These are phyloP conservation scores for Hypoxylon sp. DNA, from an alignment of 2,329 filamentous ascomycete genomes.

Conservation along the genomic window DNA sequence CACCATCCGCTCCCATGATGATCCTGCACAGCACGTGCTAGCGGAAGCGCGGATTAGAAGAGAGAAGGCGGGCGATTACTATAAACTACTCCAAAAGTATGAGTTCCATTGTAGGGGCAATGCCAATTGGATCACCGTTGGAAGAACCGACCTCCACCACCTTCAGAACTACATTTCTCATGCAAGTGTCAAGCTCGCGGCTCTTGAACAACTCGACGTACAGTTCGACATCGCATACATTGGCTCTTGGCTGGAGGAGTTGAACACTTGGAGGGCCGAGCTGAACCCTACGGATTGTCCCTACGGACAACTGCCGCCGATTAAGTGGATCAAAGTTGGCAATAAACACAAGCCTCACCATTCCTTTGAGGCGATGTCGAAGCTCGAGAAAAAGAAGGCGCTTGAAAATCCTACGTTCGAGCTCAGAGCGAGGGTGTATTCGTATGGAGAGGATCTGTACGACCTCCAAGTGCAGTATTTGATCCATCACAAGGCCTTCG, in stretches of 20 bases:
- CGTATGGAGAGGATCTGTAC: background rate
- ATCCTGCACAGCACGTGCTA: constrained; percentile 23
- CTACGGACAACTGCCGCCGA: constrained; percentile 26
- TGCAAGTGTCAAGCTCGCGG: constrained; percentile 34
- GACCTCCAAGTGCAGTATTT: constrained; percentile 29
- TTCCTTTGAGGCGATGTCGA: constrained; percentile 30
- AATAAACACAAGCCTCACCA: constrained; percentile 21
- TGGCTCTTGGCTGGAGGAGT: constrained; percentile 19
- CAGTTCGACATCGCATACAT: constrained; percentile 25
- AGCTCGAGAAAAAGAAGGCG: constrained; percentile 27
- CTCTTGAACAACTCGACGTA: constrained; percentile 1
- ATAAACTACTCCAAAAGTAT: constrained; percentile 27
- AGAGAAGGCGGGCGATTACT: constrained; percentile 25
- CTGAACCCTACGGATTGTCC: constrained; percentile 10
- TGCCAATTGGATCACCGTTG: constrained; percentile 22
- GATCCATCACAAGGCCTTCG: constrained; percentile 25
- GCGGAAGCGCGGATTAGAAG: constrained; percentile 16
- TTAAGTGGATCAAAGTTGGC: constrained; percentile 21
- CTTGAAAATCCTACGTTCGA: constrained; percentile 21
- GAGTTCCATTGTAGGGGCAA: background rate
- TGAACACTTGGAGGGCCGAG: constrained; percentile 12
- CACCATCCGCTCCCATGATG: background rate
- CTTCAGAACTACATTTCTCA: constrained; percentile 29
- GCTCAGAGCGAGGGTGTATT: constrained; percentile 16
- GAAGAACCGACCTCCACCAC: constrained; percentile 19